These are phyloP conservation scores for Leccinum rimulosum DNA, from an alignment of 768 basidiomycete genomes.

Conservation along the genomic window DNA sequence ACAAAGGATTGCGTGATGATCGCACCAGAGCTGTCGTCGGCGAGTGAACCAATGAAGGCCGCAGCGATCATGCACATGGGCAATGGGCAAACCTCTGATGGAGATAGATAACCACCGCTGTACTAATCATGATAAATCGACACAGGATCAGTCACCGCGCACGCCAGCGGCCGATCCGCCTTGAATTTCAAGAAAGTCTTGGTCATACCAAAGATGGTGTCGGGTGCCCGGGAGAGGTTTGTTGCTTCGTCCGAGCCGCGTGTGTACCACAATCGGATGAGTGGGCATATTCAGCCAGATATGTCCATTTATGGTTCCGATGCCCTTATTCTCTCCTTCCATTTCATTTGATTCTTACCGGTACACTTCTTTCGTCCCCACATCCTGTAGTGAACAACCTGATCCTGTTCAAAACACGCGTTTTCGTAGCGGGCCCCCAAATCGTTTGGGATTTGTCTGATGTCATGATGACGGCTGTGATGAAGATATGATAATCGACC, in stretches of 20 bases:
- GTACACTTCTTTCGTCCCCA: neutral
- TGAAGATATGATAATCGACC: constrained; percentile 1
- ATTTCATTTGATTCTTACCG: neutral
- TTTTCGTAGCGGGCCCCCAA: constrained; percentile 16
- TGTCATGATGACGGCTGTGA: constrained; percentile 1
- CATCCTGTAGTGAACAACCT: neutral
- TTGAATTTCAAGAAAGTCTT: neutral
- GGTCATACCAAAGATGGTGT: neutral
- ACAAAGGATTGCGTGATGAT: constrained; percentile 7
- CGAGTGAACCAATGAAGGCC: neutral
- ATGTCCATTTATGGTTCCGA: neutral
- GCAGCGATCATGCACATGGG: neutral
- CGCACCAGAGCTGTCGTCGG: neutral
- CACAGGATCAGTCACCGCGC: neutral
- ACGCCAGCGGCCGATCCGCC: neutral
- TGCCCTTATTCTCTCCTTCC: neutral
- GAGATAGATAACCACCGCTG: constrained; percentile 5
- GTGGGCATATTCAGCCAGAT: neutral
- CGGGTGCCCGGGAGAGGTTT: constrained; percentile 4
- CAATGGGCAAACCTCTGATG: neutral
- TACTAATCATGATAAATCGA: neutral
- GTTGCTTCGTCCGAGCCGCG: neutral
- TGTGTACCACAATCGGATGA: neutral
- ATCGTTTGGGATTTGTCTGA: constrained; percentile 23
- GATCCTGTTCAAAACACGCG: constrained; percentile 4